Evolutionary conservation across 805 yeast species (phyloP).

Genomic region (Ogataea pini): DNA sequence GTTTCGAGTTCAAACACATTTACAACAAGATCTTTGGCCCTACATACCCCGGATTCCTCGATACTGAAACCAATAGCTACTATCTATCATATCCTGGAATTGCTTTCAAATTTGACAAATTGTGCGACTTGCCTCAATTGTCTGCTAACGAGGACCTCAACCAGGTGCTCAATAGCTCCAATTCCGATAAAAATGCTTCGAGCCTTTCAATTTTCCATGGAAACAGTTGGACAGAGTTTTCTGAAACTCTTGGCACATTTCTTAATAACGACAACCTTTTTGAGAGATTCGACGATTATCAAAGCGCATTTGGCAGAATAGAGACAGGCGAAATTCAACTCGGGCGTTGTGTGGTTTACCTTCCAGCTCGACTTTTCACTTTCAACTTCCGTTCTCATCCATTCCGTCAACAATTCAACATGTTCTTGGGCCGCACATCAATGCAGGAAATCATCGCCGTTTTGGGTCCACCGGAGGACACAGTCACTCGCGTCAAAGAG

Average conservation of each 20-base stretch:
- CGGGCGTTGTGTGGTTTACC: conserved; percentile 12
- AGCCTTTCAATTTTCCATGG: conserved; percentile 44
- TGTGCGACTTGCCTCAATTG: not conserved
- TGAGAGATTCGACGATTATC: not conserved
- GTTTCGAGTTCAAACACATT: conserved; percentile 41
- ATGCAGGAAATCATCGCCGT: conserved; percentile 49
- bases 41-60: conserved; percentile 54
- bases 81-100: conserved; percentile 58
- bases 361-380: conserved; percentile 23
- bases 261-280: conserved; percentile 5
- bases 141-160: conserved; percentile 20
- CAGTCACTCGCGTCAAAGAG: conserved; percentile 40
- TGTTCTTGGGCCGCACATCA: conserved; percentile 42
- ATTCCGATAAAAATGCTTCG: conserved; percentile 38
- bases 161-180: conserved; percentile 27
- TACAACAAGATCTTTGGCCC: conserved; percentile 64
- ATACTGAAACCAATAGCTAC: conserved; percentile 35
- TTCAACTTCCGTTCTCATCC: conserved; percentile 32
- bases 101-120: conserved; percentile 45
- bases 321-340: conserved; percentile 9
- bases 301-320: conserved; percentile 6
- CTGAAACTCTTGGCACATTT: conserved; percentile 5
- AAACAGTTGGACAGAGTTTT: conserved; percentile 35
- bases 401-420: not conserved
- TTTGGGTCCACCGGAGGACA: conserved; percentile 61